Evolutionary conservation across 1,284 basidiomycete species (phyloP), one percentile per base, ranked within the genome.

Genomic region (Pyrrhoderma noxium): DNA sequence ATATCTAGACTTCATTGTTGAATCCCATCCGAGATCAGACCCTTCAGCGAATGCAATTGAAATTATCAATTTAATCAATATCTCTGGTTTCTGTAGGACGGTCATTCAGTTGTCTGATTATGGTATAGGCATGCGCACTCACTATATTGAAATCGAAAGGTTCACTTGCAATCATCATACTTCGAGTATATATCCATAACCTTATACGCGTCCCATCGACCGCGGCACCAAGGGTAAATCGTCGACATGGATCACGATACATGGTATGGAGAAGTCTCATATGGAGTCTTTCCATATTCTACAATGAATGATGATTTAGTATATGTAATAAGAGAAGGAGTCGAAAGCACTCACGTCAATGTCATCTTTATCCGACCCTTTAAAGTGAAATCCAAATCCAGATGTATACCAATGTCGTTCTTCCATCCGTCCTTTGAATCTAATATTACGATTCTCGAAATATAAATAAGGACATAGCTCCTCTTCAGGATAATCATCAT

Each of bases 181-280:
- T 39, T 39, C 19, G 36, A 27, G 36, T 19, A 40, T 23, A 23
- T n/a, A 49, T 25, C 27, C 27, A 31, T 31, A 31, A 11, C 27
- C 5, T 31, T 16, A 50, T 35, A 22, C 38, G 25, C 9, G 50
- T 46, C 27, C 55, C 43, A 34, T 55, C 45, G 9, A 57, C 39
- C 3, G 56, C 49, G 5, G 52, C 35, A 3, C 53, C 57, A 35
- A 53, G 43, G 9, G 53, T 49, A 38, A 55, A 55, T 8, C 56
- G 49, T 18, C 53, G 44, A 45, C 53, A 53, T 14, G 55, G 56
- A 47, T 57, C 57, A 3, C 34, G 18, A 8, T 42, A 31, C 49
- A 58, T 51, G 14, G 47, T 43, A 11, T 56, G 52, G n/a, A 54
- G 44, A 42, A 58, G 47, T 35, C 41, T 52, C n/a, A 31, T 46